Evolutionary conservation across 2,329 filamentous ascomycete species (phyloP), one percentile per base, ranked within the genome.

Genomic region (Pseudogymnoascus sp.): DNA sequence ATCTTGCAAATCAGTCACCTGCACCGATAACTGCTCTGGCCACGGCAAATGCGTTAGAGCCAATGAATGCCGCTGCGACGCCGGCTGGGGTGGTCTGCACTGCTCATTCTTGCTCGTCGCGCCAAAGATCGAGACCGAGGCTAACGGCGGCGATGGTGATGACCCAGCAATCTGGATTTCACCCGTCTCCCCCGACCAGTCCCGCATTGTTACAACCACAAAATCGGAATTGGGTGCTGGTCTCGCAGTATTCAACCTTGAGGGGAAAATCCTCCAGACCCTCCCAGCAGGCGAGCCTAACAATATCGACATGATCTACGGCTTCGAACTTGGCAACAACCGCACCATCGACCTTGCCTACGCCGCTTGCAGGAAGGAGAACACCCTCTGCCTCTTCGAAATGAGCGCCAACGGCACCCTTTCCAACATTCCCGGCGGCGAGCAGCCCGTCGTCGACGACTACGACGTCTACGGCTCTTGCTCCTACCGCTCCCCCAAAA

Each of bases 291-390:
- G 74, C 1, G 74, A 83, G 62, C 82, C 82, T 0, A 82, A 83
- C 65, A 83, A 84, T 38, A 80, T 83, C 0, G 81, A 84, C 60
- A 74, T 83, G 25, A 81, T 84, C 44, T 83, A 82, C 62, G 75
- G 74, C 8, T 79, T 84, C 56, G 67, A 75, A 4, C 73, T 76
- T 0, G 80, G 79, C 0, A 70, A 76, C 14, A 53, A 53, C 46
- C 74, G 77, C 2, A 78, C 69, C 1, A 71, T 80, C 1, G 81
- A 84, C 66, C 70, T 84, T 11, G 77, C 77, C 0, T 82, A 78
- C 67, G 81, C 81, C 1, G 81, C 79, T 4, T 84, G 82, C 62
- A 75, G 81, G 34, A 74, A 72, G 2, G 79, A 83, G 5, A 78
- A 83, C 46, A 83, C 81, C 0, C 72, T 83, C 4, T 83, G 81